Base-by-base conservation (phyloP, 352 stramenopile species). In the Pilasporangium apinafurcum region DNA sequence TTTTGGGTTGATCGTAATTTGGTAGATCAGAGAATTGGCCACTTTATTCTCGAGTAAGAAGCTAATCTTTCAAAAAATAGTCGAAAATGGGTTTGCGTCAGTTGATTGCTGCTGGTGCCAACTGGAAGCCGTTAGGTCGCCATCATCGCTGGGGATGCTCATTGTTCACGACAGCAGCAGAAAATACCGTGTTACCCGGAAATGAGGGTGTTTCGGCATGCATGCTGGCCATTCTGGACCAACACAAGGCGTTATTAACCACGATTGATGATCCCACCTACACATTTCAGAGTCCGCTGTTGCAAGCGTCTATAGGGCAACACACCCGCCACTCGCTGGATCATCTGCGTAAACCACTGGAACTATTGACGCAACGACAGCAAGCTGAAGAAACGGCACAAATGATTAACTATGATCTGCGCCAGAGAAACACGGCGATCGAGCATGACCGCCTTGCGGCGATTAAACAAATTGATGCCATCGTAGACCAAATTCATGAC, bases 311-410 rank as follows among this genome's bases (percentile, higher is more conserved):
- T 6, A 55, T 90, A 6, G 82, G 76, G 0, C 71, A 84, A 44
- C 82, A 93, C 56, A 81, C 76, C 24, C 79, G 82, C 27, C 82
- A 93, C 51, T 77, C 79, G 22, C 63, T 93, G 2, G 79, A 93
- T 48, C 82, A 93, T 42, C 33, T 93, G 26, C 62, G 71, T 17
- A 90, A 87, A 38, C 78, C 79, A 0, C 26, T 92, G 1, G 76
- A 86, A 44, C 50, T 62, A 5, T 44, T 71, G 17, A 13, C 37
- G 0, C 26, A 35, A 4, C 22, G 2, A 12, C 13, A 1, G 4
- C 1, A 3, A 10, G 5, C 9, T 4, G 49, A 48, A 0, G 51
- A 48, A 1, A 27, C 59, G 24, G 35, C 4, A n/a, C 20, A 18
- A 5, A 8, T 53, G 3, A 68, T 92, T 39, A 71, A 48, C 24